Evolutionary conservation across 2,329 filamentous ascomycete species (phyloP).

Genomic region (Zymoseptoria passerinii): DNA sequence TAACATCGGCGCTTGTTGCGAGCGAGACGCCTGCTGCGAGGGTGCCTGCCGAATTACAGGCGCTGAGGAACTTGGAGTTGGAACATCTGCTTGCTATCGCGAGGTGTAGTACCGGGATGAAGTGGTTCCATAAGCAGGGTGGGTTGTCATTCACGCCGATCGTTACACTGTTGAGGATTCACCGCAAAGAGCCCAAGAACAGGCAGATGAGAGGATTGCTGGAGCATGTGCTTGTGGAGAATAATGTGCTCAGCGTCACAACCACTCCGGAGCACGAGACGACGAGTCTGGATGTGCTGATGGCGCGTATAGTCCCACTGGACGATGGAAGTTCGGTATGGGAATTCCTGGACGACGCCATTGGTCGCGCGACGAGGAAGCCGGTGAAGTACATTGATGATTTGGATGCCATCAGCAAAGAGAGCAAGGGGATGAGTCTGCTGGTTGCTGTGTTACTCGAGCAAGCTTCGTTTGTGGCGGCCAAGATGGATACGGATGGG

Average conservation of each 20-base stretch:
- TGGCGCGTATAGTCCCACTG: conserved; percentile 34
- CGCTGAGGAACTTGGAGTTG: conserved; percentile 61
- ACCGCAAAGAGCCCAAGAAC: conserved; percentile 36
- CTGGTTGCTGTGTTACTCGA: conserved; percentile 63
- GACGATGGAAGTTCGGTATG: conserved; percentile 42
- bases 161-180: conserved; percentile 57
- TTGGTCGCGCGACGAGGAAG: conserved; percentile 63
- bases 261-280: conserved; percentile 19
- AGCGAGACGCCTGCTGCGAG: conserved; percentile 2
- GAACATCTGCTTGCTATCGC: conserved; percentile 76
- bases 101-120: conserved; percentile 70
- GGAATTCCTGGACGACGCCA: conserved; percentile 73
- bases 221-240: conserved; percentile 50
- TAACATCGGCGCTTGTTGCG: conserved; percentile 60
- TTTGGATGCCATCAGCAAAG: conserved; percentile 31
- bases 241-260: conserved; percentile 52
- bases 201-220: conserved; percentile 27
- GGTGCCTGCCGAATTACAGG: conserved; percentile 23
- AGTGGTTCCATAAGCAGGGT: conserved; percentile 75
- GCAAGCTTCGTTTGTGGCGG: conserved; percentile 58
- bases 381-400: conserved; percentile 78
- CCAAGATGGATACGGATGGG: conserved; percentile 8
- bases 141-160: conserved; percentile 60
- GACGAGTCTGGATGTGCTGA: conserved; percentile 38
- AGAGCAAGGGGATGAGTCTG: conserved; percentile 45